Conservation (phyloP, 306 rosid species). For the Alnus rubra region DNA sequence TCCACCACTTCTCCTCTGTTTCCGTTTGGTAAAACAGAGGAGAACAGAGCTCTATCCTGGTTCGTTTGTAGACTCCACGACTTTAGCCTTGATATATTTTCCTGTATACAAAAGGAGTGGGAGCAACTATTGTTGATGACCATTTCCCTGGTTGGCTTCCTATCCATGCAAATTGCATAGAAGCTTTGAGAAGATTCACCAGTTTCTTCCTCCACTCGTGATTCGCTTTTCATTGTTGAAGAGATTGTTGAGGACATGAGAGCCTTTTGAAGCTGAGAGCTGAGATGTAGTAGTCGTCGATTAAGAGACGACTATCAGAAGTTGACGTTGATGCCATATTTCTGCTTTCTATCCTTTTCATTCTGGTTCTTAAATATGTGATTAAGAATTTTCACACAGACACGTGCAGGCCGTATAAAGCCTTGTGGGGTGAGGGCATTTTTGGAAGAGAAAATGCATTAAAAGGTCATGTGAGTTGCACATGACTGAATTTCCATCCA, state of each 20-base stretch:
- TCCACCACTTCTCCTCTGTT: too few species aligned
- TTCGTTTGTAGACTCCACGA: slow-evolving; percentile 13
- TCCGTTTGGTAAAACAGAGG: too few species aligned
- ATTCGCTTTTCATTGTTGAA: neutral
- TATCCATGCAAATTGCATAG: slow-evolving; percentile 62
- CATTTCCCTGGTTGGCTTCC: slow-evolving; percentile 36
- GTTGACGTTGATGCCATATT: slow-evolving; percentile 25
- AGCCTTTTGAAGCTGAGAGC: slow-evolving; percentile 62
- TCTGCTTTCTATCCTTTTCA: neutral
- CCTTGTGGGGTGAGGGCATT: too few species aligned
- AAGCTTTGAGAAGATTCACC: slow-evolving; percentile 33
- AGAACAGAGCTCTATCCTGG: too few species aligned
- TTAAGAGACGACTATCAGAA: slow-evolving; percentile 15
- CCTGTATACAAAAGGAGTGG: slow-evolving; percentile 55
- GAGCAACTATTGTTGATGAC: slow-evolving; percentile 42
- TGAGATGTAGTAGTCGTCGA: slow-evolving; percentile 63
- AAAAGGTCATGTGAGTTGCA: too few species aligned
- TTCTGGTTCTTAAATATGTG: neutral
- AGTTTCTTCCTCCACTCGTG: neutral
- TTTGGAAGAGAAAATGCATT: too few species aligned
- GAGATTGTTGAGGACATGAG: slow-evolving; percentile 42
- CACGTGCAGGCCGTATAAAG: too few species aligned
- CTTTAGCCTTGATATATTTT: slow-evolving; percentile 36
- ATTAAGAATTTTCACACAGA: too few species aligned
- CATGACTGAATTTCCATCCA: too few species aligned